Conservation (phyloP, 1,284 basidiomycete genomes). For the Pseudozyma sp. region DNA sequence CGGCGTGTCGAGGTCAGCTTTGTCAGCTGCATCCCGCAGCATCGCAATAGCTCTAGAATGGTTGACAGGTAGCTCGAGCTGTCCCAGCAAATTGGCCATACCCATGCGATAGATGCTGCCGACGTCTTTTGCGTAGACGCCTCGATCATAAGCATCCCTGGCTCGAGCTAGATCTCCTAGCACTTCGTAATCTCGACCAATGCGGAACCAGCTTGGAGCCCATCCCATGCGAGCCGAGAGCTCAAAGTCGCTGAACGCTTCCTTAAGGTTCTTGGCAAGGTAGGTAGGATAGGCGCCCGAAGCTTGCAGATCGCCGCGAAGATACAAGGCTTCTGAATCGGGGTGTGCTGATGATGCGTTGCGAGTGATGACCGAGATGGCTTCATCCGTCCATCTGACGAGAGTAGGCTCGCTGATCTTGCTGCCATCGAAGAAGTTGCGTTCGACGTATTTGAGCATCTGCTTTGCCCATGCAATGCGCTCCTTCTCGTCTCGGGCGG, state of each 20-base stretch:
- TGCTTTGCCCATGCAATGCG: slow-evolving; percentile 82
- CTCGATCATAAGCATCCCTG: slow-evolving; percentile 84
- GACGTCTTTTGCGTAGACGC: slow-evolving; percentile 77
- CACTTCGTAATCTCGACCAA: slow-evolving; percentile 90
- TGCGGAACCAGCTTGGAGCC: slow-evolving; percentile 79
- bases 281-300: slow-evolving; percentile 74
- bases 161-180: slow-evolving; percentile 80
- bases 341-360: slow-evolving; percentile 66
- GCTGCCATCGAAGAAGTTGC: slow-evolving; percentile 53
- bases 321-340: slow-evolving; percentile 80
- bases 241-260: slow-evolving; percentile 85
- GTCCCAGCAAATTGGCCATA: slow-evolving; percentile 89
- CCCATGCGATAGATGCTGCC: slow-evolving; percentile 79
- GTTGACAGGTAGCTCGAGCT: slow-evolving; percentile 77
- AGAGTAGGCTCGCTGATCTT: slow-evolving; percentile 77
- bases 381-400: slow-evolving; percentile 76
- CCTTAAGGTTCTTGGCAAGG: slow-evolving; percentile 76
- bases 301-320: slow-evolving; percentile 78
- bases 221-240: slow-evolving; percentile 65
- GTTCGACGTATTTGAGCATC: slow-evolving; percentile 81
- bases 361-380: slow-evolving; percentile 68
- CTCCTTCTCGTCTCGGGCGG: slow-evolving; percentile 73
- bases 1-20: slow-evolving; percentile 80
- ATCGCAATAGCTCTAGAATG: slow-evolving; percentile 77
- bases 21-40: slow-evolving; percentile 80